Conservation (phyloP, 257 asterid species). For the Parsonsia alboflavescens region DNA sequence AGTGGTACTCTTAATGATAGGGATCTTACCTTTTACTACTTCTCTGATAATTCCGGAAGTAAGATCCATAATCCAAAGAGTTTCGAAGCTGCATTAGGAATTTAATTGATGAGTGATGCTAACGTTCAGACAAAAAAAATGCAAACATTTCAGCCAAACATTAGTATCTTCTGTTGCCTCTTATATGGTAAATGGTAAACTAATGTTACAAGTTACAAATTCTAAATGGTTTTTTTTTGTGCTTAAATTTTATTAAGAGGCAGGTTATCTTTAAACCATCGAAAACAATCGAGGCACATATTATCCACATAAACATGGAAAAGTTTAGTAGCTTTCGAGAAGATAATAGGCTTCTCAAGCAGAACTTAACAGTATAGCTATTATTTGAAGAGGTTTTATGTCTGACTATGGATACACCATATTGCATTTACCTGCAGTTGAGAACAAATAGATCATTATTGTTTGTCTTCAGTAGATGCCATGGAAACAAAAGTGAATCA, state of each 20-base stretch:
- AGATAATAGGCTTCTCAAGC: background rate
- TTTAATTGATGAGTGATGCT: background rate
- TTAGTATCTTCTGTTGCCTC: background rate
- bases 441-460: slow-evolving; percentile 49
- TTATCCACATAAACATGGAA: background rate
- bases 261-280: background rate
- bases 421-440: slow-evolving; percentile 56
- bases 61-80: slow-evolving; percentile 74
- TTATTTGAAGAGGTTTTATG: background rate
- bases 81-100: slow-evolving; percentile 55
- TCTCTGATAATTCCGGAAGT: slow-evolving; percentile 57
- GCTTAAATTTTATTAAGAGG: background rate
- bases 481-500: slow-evolving; percentile 73
- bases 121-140: background rate
- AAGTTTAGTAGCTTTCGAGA: background rate
- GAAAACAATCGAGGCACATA: background rate
- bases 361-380: background rate
- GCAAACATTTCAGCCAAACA: background rate
- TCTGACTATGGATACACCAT: background rate
- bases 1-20: background rate
- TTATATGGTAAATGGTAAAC: background rate
- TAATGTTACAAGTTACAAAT: background rate
- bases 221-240: background rate
- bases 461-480: slow-evolving; percentile 73
- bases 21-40: slow-evolving; percentile 58